Percentiles rank a stretch among this genome's conserved stretches.
phyloP scores from a whole-genome alignment of 805 yeast species.

The Candida peoriensis region DNA sequence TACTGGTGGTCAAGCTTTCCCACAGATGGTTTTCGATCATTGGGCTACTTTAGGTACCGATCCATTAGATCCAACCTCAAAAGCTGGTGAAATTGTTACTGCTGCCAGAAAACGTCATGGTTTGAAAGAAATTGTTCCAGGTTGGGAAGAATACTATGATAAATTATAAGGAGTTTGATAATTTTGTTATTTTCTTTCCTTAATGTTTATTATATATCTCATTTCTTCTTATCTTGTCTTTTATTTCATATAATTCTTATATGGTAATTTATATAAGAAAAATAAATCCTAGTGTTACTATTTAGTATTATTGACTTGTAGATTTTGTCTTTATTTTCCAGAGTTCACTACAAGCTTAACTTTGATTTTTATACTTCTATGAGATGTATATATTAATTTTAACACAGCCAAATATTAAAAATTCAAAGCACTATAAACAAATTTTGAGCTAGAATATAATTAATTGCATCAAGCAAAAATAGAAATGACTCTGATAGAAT shows the following conservation, averaged over 20 bases:
- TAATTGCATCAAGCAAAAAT: too few relatives aligned
- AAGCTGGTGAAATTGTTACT: constrained; percentile 60
- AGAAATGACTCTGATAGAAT: too few relatives aligned
- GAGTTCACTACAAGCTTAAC: too few relatives aligned
- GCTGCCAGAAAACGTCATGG: constrained; percentile 93
- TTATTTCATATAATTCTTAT: not conserved
- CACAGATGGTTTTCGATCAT: constrained; percentile 99
- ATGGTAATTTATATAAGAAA: too few relatives aligned
- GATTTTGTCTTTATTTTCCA: too few relatives aligned
- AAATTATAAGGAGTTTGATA: constrained; percentile 49
- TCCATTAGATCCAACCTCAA: constrained; percentile 80
- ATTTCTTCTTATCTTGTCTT: constrained; percentile 2
- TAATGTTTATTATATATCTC: constrained; percentile 3
- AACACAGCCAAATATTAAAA: too few relatives aligned
- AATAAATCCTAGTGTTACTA: too few relatives aligned
- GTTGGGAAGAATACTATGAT: constrained; percentile 98
- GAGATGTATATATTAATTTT: too few relatives aligned
- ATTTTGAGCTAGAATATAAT: too few relatives aligned
- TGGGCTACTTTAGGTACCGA: constrained; percentile 91
- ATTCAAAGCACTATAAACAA: too few relatives aligned
- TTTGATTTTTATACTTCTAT: too few relatives aligned
- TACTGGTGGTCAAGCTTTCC: constrained; percentile 99
- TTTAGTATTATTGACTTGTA: too few relatives aligned
- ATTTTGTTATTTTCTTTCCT: constrained; percentile 1
- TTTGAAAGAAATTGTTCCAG: constrained; percentile 95